Percentiles rank a stretch among this genome's conserved stretches.
These are phyloP conservation scores for Trichoderma sp. DNA, from an alignment of 2,329 filamentous ascomycete genomes.

Conservation along the genomic window DNA sequence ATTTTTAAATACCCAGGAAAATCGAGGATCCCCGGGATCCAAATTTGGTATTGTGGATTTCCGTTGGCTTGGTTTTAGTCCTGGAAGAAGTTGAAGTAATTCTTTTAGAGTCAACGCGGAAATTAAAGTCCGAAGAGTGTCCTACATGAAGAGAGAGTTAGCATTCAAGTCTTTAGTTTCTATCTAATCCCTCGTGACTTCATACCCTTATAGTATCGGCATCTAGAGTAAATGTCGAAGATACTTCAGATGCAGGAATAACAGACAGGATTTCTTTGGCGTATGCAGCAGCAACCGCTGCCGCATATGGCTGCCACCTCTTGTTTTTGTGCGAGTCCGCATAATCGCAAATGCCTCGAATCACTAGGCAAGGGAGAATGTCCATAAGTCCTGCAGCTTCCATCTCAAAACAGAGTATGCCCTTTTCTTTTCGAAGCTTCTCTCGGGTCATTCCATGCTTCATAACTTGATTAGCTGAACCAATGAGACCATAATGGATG, in stretches of 20 bases:
- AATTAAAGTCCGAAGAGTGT: too few species aligned
- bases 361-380: conserved; percentile 29
- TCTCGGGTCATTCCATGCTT: conserved; percentile 21
- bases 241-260: not conserved
- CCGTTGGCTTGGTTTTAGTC: too few species aligned
- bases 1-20: not conserved
- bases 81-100: too few species aligned
- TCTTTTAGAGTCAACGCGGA: too few species aligned
- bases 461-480: conserved; percentile 27
- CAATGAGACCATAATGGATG: conserved; percentile 27
- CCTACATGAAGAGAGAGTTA: too few species aligned
- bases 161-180: too few species aligned
- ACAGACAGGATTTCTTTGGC: conserved; percentile 16
- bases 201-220: too few species aligned
- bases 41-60: not conserved
- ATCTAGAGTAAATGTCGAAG: fast-evolving
- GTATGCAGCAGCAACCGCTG: conserved; percentile 32
- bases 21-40: not conserved
- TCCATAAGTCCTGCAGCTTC: conserved; percentile 25
- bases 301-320: conserved; percentile 36
- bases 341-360: conserved; percentile 39
- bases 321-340: conserved; percentile 40
- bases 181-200: too few species aligned
- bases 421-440: not conserved
- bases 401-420: conserved; percentile 27